Base-by-base conservation (phyloP, 768 basidiomycete genomes). In the Pleurotus platypus region DNA sequence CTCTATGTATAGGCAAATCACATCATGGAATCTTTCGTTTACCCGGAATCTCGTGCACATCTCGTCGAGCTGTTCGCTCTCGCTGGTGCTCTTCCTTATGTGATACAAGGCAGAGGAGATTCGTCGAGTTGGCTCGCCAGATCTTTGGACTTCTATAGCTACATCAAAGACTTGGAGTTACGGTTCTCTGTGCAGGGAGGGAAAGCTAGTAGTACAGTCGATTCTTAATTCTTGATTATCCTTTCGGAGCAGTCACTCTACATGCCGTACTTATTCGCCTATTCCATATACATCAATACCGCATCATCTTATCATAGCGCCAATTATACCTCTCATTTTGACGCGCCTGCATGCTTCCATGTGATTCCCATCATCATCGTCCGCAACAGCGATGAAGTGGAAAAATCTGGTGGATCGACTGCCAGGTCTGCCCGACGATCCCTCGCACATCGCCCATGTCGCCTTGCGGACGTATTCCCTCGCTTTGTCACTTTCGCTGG, bases 11-110 rank as follows among this genome's bases (percentile, higher is more conserved):
- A 92, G 90, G 81, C 79, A 38, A 72, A 75, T 24, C 69, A 78
- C 2, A 70, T 93, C 45, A 68, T 91, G 40, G 75, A 70, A 12
- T 70, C 77, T 1, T 90, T 91, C 63, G 70, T 90, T 42, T 92
- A 80, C 63, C 90, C 91, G 1, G 87, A 90, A 57, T 90, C 91
- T 11, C 82, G 90, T 3, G 84, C 81, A 2, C 76, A 80, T 55
- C 85, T 92, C 55, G 61, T 89, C n/a, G 70, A 77, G 49, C 71
- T 90, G 18, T 62, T 91, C 7, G 71, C 68, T 16, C 70, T 67
- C 6, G 80, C 78, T 1, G 81, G 78, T 4, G 61, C 87, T 3
- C 63, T 79, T 18, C 54, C 66, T 20, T 12, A 42, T 24, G 20
- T 20, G 20, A 20, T 24, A 40, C 51, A 9, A 20, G 40, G 27